Base-by-base conservation (phyloP, 2,329 filamentous ascomycete genomes). In the Orbilia oligospora region DNA sequence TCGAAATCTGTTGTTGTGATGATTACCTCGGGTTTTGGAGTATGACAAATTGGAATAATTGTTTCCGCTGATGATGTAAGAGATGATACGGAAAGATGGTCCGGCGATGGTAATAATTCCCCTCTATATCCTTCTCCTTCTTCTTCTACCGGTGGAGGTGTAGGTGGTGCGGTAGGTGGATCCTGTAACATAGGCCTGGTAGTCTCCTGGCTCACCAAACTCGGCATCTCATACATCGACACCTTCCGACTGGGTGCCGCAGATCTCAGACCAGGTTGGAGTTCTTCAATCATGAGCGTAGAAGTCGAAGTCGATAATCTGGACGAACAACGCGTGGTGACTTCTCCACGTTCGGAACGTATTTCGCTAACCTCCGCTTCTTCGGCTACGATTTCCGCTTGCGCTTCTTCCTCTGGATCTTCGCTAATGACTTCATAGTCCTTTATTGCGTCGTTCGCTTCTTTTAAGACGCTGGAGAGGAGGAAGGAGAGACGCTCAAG, bases 381-480 rank as follows among this genome's bases (percentile, higher is more conserved):
- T 36, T 38, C 64, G 18, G 12, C 38, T 20, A 46, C 4, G 9
- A n/a, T 6, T 46, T 46, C 41, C 14, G 22, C 30, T 56, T 1
- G 30, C 18, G 36, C 38, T 41, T 58, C 58, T 33, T 18, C 75
- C 48, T 78, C 75, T 30, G 75, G 68, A 27, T 78, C 75, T 18
- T 78, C 75, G n/a, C 16, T 53, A 53, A 78, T 72, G 18, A 27
- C 51, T 41, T 78, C 75, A 38, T 78, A 78, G 63, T 78, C 75
- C 46, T 72, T 78, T 48, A 79, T 79, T n/a, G 76, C 76, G 5
- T 73, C 76, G 68, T 79, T 73, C 18, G 76, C 76, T 30, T 79
- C 76, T 36, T 75, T 66, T 6, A 79, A 30, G 14, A 79, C 76
- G 48, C 76, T 73, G n/a, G 38, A 46, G 14, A 79, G 70, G 14